These are phyloP conservation scores for Harrya chromipes DNA, from an alignment of 768 basidiomycete genomes.

Conservation along the genomic window DNA sequence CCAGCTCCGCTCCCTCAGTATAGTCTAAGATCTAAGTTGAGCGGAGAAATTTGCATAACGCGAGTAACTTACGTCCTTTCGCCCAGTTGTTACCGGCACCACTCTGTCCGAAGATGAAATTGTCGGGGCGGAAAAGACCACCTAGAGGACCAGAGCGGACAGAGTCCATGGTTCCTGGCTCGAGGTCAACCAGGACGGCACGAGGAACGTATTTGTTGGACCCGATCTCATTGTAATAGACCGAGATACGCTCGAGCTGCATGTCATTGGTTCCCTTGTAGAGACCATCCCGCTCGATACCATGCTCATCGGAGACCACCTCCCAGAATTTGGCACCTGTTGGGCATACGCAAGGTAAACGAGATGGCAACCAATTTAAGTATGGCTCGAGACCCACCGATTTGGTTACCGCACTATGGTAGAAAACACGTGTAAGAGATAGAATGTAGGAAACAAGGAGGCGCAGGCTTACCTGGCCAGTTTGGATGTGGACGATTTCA, in stretches of 20 bases:
- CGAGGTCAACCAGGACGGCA: constrained; percentile 94
- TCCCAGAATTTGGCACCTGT: constrained; percentile 96
- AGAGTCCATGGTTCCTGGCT: constrained; percentile 96
- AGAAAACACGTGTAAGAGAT: constrained; percentile 30
- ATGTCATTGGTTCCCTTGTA: constrained; percentile 94
- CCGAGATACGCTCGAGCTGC: constrained; percentile 95
- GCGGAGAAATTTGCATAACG: background rate
- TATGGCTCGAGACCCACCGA: constrained; percentile 58
- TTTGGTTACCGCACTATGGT: constrained; percentile 95
- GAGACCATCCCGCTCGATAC: constrained; percentile 87
- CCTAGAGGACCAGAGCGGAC: constrained; percentile 89
- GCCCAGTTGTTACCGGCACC: constrained; percentile 99
- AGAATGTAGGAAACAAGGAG: background rate
- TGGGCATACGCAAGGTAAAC: constrained; percentile 19
- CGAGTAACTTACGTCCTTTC: constrained; percentile 83
- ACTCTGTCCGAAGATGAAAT: constrained; percentile 97
- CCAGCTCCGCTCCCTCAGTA: constrained; percentile 96
- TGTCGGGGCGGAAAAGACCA: constrained; percentile 93
- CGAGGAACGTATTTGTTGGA: constrained; percentile 98
- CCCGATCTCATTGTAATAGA: constrained; percentile 97
- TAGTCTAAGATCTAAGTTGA: constrained; percentile 45
- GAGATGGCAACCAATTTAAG: constrained; percentile 8
- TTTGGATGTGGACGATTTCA: constrained; percentile 99
- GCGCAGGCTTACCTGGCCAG: constrained; percentile 75
- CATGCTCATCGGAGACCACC: constrained; percentile 97